Evolutionary conservation across 257 asterid genomes (phyloP).

Genomic region (Capsicum chinense): DNA sequence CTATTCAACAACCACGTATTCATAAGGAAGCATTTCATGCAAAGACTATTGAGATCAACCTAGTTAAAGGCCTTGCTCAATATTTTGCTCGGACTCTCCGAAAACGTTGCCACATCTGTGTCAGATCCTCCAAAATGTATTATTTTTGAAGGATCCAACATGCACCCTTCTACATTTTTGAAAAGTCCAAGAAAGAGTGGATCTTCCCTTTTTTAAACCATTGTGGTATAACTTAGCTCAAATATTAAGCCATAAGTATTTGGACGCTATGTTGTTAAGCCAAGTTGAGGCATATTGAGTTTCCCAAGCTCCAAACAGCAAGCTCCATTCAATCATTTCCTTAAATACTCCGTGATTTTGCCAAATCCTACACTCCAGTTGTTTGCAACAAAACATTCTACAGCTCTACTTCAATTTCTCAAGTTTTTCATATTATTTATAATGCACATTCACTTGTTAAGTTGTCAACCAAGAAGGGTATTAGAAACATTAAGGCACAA

Average conservation of each 20-base stretch:
- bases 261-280: not conserved
- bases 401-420: constrained; percentile 16
- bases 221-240: not conserved
- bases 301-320: not conserved
- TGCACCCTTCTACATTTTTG: not conserved
- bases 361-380: not conserved
- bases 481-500: not conserved
- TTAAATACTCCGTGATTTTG: not conserved
- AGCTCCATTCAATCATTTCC: not conserved
- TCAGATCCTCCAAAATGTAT: not conserved
- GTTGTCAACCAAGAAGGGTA: not conserved
- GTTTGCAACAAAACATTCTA: not conserved
- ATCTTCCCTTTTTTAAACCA: not conserved
- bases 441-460: not conserved
- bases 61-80: not conserved
- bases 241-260: not conserved
- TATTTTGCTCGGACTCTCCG: not conserved
- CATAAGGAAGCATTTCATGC: not conserved
- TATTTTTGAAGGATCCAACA: not conserved
- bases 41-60: not conserved
- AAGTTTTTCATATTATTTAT: not conserved
- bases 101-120: not conserved
- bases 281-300: not conserved
- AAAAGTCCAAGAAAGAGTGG: not conserved
- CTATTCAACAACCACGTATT: not conserved